Evolutionary conservation across 1,284 basidiomycete genomes (phyloP).

Genomic region (Sanghuangporus weigelae): DNA sequence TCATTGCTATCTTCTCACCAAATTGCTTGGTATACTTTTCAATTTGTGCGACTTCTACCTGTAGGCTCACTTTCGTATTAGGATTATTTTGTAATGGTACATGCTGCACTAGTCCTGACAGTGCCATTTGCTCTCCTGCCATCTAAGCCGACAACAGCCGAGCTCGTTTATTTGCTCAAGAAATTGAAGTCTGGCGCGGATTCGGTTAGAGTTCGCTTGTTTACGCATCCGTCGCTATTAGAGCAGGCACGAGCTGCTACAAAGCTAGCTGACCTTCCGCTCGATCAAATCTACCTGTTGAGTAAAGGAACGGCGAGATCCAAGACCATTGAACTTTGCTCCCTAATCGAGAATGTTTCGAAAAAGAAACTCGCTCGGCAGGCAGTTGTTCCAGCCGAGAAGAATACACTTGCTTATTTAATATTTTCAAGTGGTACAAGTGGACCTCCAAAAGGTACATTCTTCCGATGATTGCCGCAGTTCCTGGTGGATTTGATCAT

Average conservation of each 20-base stretch:
- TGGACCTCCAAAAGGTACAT: slow-evolving; percentile 66
- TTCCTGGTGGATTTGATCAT: background rate
- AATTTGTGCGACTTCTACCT: background rate
- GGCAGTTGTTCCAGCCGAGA: slow-evolving; percentile 40
- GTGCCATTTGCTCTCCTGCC: slow-evolving; percentile 62
- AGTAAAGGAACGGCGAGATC: slow-evolving; percentile 31
- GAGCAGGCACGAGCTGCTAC: slow-evolving; percentile 45
- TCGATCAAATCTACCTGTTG: slow-evolving; percentile 50
- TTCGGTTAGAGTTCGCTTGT: slow-evolving; percentile 34
- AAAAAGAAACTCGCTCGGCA: slow-evolving; percentile 35
- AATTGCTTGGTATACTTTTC: slow-evolving; percentile 50
- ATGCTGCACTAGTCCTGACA: slow-evolving; percentile 50
- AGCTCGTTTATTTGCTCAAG: slow-evolving; percentile 53
- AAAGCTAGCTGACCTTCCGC: slow-evolving; percentile 43
- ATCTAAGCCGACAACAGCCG: slow-evolving; percentile 59
- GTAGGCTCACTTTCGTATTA: slow-evolving; percentile 24
- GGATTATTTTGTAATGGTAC: slow-evolving; percentile 58
- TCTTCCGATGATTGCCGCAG: background rate
- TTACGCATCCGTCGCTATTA: slow-evolving; percentile 52
- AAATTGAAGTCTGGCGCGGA: slow-evolving; percentile 44
- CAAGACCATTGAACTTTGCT: slow-evolving; percentile 39
- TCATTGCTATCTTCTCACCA: slow-evolving; percentile 63
- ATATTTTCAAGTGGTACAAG: slow-evolving; percentile 76
- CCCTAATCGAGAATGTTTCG: slow-evolving; percentile 39
- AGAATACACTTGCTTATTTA: slow-evolving; percentile 62